Conservation (phyloP, 768 basidiomycete species). For the Kwoniella sp. region DNA sequence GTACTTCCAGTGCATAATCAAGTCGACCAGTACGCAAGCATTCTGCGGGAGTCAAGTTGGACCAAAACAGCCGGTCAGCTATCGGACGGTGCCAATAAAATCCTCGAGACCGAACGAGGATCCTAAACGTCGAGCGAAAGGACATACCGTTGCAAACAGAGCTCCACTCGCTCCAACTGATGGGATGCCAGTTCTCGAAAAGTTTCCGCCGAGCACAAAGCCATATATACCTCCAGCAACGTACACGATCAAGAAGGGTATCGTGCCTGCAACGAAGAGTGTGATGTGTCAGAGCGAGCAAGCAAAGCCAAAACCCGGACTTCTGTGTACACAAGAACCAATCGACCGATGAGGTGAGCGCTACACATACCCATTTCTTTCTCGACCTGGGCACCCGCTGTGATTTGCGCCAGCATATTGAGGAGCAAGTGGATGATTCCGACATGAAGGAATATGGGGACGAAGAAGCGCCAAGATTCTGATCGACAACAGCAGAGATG, state of each 20-base stretch:
- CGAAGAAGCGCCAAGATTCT: constrained; percentile 68
- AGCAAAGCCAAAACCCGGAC: neutral
- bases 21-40: constrained; percentile 67
- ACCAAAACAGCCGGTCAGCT: too few relatives aligned
- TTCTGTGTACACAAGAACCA: too few relatives aligned
- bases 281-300: neutral
- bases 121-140: too few relatives aligned
- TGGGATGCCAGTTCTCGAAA: constrained; percentile 81
- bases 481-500: too few relatives aligned
- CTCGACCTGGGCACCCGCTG: constrained; percentile 74
- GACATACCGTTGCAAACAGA: constrained; percentile 76
- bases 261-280: constrained; percentile 63
- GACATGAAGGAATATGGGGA: constrained; percentile 88
- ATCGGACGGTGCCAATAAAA: too few relatives aligned
- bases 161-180: constrained; percentile 92
- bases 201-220: constrained; percentile 83
- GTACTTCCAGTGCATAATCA: constrained; percentile 89
- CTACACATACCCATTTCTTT: constrained; percentile 77
- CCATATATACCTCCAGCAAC: constrained; percentile 92
- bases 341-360: too few relatives aligned
- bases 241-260: constrained; percentile 77
- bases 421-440: constrained; percentile 89
- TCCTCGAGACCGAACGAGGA: neutral
- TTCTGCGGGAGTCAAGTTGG: constrained; percentile 32
- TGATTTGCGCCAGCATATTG: constrained; percentile 86